These are phyloP conservation scores for Hyaloscypha bicolor DNA, from an alignment of 495 filamentous ascomycete species.

Conservation along the genomic window DNA sequence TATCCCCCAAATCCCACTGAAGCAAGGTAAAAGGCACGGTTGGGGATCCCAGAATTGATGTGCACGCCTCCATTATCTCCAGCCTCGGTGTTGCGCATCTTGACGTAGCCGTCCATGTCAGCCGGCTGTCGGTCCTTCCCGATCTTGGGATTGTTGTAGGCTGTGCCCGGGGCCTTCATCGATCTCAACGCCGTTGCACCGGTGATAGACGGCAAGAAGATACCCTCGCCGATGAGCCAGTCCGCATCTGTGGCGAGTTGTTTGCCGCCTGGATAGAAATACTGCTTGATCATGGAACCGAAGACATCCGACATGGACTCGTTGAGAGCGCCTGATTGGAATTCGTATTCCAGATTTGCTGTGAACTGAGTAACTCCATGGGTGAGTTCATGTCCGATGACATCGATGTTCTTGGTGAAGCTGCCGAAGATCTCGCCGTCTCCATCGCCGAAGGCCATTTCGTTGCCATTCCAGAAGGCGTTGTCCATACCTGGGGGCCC, in stretches of 20 bases:
- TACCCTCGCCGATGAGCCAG: conserved; percentile 55
- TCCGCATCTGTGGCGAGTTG: conserved; percentile 42
- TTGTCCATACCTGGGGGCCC: conserved; percentile 10
- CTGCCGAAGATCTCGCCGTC: conserved; percentile 8
- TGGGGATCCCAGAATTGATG: conserved; percentile 45
- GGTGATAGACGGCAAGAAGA: conserved; percentile 43
- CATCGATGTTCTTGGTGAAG: conserved; percentile 41
- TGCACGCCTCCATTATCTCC: conserved; percentile 54
- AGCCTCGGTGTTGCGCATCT: conserved; percentile 20
- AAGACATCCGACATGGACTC: conserved; percentile 56
- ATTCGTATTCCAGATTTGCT: conserved; percentile 43
- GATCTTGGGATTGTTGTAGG: conserved; percentile 48
- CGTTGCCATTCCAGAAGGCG: conserved; percentile 10
- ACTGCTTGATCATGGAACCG: conserved; percentile 56
- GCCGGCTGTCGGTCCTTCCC: conserved; percentile 50
- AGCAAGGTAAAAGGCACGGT: conserved; percentile 17
- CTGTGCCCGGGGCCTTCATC: conserved; percentile 53
- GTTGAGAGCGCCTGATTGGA: conserved; percentile 52
- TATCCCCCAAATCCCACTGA: conserved; percentile 9
- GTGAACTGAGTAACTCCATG: conserved; percentile 52
- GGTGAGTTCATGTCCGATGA: conserved; percentile 55
- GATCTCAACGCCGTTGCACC: conserved; percentile 44
- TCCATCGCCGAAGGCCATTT: conserved; percentile 16
- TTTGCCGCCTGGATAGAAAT: conserved; percentile 21
- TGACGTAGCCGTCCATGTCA: conserved; percentile 38